Conservation (phyloP, 1,284 basidiomycete genomes). For the Cutaneotrichosporon mucoides region DNA sequence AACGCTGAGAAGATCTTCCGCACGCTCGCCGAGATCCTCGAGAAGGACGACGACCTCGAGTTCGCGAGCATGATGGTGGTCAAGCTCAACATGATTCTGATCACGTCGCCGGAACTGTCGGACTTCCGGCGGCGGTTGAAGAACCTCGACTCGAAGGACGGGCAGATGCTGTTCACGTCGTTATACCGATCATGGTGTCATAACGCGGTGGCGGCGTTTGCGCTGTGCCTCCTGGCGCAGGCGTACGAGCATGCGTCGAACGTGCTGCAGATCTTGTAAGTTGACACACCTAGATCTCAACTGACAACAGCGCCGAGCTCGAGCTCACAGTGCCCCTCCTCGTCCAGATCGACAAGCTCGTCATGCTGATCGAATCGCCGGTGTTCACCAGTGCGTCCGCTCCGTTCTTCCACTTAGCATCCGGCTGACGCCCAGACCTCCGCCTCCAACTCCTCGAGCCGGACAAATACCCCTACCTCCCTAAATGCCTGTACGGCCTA, state of each 20-base stretch:
- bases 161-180: slow-evolving; percentile 81
- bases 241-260: slow-evolving; percentile 99
- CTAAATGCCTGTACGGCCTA: slow-evolving; percentile 96
- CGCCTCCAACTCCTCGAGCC: slow-evolving; percentile 95
- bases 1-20: slow-evolving; percentile 95
- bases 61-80: slow-evolving; percentile 97
- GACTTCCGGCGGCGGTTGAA: slow-evolving; percentile 91
- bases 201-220: slow-evolving; percentile 94
- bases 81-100: slow-evolving; percentile 93
- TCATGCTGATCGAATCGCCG: slow-evolving; percentile 95
- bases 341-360: slow-evolving; percentile 96
- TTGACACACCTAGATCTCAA: not conserved
- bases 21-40: slow-evolving; percentile 92
- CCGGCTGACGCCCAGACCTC: slow-evolving; percentile 59
- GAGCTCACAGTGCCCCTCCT: slow-evolving; percentile 93
- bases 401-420: not conserved
- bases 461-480: slow-evolving; percentile 90
- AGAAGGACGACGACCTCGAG: slow-evolving; percentile 97
- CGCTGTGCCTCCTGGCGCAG: slow-evolving; percentile 90
- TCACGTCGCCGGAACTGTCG: slow-evolving; percentile 89
- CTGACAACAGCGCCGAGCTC: slow-evolving; percentile 70
- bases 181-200: slow-evolving; percentile 98
- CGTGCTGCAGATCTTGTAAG: slow-evolving; percentile 91
- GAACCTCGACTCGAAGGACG: slow-evolving; percentile 91
- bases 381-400: slow-evolving; percentile 82